A percentile compares a stretch with the other conserved stretches of the same genome.
These are phyloP conservation scores for Schizophyllum commune DNA, from an alignment of 1,284 basidiomycete species.

Conservation along the genomic window DNA sequence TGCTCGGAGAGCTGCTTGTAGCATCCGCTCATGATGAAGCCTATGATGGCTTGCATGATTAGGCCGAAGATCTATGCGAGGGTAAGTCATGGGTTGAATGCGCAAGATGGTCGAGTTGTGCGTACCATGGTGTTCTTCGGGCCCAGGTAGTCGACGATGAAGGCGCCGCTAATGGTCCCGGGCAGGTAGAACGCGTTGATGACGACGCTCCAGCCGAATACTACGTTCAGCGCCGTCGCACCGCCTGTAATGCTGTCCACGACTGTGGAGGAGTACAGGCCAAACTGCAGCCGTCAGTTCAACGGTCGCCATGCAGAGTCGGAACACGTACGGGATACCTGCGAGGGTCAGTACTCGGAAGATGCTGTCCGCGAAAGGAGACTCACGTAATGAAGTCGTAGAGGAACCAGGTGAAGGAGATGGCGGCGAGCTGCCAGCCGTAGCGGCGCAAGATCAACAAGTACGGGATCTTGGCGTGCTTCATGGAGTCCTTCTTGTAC, in stretches of 20 bases:
- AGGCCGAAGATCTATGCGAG: background rate
- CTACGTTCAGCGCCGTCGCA: conserved; percentile 38
- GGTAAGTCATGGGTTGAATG: conserved; percentile 29
- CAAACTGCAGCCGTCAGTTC: background rate
- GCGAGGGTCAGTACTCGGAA: conserved; percentile 4
- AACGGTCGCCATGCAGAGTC: background rate
- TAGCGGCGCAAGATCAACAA: conserved; percentile 76
- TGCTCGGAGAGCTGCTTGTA: conserved; percentile 44
- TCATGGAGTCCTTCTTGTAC: conserved; percentile 74
- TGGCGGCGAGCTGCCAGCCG: conserved; percentile 59
- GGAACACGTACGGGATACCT: conserved; percentile 49
- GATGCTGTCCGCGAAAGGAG: conserved; percentile 1
- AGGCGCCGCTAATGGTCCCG: conserved; percentile 73
- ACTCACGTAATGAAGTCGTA: conserved; percentile 76
- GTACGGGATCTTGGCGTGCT: conserved; percentile 68
- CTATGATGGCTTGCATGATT: conserved; percentile 33
- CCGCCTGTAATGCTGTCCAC: conserved; percentile 49
- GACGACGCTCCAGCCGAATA: conserved; percentile 73
- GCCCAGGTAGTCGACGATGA: conserved; percentile 68
- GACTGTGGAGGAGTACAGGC: conserved; percentile 1
- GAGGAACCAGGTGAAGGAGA: conserved; percentile 60
- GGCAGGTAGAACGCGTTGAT: conserved; percentile 76
- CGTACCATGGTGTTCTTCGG: conserved; percentile 73
- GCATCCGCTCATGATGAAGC: conserved; percentile 81
- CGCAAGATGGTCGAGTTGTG: conserved; percentile 34